phyloP scores from a whole-genome alignment of 2,329 filamentous ascomycete genomes.

The Fusarium verrucosum region DNA sequence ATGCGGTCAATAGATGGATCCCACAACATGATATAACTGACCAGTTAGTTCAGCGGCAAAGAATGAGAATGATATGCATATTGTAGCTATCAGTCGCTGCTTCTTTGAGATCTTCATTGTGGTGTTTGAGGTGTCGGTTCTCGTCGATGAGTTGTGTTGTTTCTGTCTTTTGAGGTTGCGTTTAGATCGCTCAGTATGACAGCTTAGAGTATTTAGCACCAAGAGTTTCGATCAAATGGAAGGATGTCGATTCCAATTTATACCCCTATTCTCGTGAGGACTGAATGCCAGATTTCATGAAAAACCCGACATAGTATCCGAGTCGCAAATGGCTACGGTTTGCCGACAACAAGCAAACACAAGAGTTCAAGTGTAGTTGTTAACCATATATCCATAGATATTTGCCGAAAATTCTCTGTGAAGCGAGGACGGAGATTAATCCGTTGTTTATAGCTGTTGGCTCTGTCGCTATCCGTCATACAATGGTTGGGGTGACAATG shows the following conservation, averaged over 20 bases:
- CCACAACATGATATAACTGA: conserved; percentile 39
- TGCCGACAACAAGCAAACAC: not conserved
- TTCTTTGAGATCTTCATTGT: conserved; percentile 47
- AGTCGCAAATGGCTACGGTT: conserved; percentile 21
- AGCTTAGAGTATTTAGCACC: not conserved
- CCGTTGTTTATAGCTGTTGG: conserved; percentile 29
- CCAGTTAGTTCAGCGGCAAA: conserved; percentile 62
- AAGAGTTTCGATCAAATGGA: not conserved
- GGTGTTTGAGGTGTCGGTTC: not conserved
- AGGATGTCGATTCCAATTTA: not conserved
- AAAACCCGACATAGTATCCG: conserved; percentile 4
- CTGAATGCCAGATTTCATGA: conserved; percentile 2
- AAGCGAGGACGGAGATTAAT: not conserved
- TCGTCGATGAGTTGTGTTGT: not conserved
- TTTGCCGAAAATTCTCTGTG: not conserved
- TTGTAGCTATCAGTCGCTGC: conserved; percentile 58
- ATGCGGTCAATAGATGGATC: not conserved
- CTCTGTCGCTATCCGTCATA: conserved; percentile 24
- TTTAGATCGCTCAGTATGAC: not conserved
- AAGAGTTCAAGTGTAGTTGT: not conserved
- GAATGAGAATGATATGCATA: conserved; percentile 60
- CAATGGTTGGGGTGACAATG: conserved; percentile 15
- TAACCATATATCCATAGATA: not conserved
- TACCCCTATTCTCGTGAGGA: not conserved
- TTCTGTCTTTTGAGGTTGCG: not conserved